phyloP scores from a whole-genome alignment of 2,329 filamentous ascomycete species.

The Aspergillus novofumigatus region DNA sequence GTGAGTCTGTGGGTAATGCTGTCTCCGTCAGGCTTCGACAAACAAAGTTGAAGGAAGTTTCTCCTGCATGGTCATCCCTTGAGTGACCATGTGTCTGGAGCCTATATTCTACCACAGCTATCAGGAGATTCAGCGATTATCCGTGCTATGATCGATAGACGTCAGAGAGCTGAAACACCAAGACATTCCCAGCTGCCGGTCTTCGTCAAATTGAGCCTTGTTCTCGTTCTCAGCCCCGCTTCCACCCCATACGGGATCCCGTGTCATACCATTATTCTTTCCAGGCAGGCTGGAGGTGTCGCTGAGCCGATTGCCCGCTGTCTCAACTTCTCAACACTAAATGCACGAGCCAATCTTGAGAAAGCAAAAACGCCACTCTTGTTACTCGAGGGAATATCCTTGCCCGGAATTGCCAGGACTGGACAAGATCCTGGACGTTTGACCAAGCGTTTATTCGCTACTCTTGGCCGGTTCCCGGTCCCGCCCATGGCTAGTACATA shows the following conservation, averaged over 20 bases:
- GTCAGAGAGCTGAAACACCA: neutral
- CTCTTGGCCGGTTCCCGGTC: constrained; percentile 2
- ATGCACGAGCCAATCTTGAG: neutral
- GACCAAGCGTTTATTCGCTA: constrained; percentile 2
- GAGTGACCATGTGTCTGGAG: neutral
- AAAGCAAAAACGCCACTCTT: neutral
- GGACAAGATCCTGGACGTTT: neutral
- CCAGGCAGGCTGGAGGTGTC: neutral
- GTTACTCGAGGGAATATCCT: neutral
- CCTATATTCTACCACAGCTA: neutral
- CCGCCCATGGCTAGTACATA: neutral
- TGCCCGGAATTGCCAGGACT: neutral
- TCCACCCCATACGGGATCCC: neutral
- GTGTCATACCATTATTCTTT: neutral
- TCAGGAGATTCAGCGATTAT: neutral
- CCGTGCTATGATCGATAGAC: neutral
- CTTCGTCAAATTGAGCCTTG: neutral
- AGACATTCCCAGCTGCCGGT: neutral
- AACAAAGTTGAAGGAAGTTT: no score
- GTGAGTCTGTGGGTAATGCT: neutral
- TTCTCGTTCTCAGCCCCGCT: neutral
- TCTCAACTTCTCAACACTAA: neutral
- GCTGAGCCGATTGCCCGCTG: neutral
- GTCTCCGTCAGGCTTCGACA: no score
- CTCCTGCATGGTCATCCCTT: neutral